Evolutionary conservation across 176 grass and related monocot genomes (phyloP).

Genomic region (Ensete glaucum): DNA sequence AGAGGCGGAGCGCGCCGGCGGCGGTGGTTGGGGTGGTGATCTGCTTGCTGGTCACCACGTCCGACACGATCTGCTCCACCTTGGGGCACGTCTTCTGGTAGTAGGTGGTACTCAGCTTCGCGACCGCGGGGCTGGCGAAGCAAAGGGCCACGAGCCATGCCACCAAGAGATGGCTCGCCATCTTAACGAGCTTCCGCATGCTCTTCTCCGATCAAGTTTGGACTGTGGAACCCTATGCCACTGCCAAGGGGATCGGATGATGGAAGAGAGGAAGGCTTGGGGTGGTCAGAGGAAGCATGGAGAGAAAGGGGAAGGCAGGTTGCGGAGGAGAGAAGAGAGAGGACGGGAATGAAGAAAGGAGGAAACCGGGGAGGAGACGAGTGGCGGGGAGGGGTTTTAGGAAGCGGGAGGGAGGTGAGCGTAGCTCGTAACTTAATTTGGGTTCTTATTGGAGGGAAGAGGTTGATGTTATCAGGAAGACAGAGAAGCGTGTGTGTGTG

Average conservation of each 20-base stretch:
- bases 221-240: no score
- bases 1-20: background rate
- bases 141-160: background rate
- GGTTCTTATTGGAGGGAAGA: no score
- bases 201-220: no score
- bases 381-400: background rate
- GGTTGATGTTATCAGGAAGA: no score
- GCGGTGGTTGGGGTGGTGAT: conserved; percentile 7
- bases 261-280: no score
- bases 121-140: background rate
- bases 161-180: no score
- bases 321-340: background rate
- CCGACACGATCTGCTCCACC: background rate
- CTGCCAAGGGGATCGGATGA: no score
- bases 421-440: background rate
- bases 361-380: background rate
- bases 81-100: conserved; percentile 3
- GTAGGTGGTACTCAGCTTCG: background rate
- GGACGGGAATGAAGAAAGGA: background rate
- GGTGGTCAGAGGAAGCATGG: no score
- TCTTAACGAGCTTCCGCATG: no score
- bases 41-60: background rate
- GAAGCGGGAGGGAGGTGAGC: background rate
- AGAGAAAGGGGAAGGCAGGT: no score
- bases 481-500: no score